Conservation (phyloP, 345 rosid species). For the Lepidium africanum region DNA sequence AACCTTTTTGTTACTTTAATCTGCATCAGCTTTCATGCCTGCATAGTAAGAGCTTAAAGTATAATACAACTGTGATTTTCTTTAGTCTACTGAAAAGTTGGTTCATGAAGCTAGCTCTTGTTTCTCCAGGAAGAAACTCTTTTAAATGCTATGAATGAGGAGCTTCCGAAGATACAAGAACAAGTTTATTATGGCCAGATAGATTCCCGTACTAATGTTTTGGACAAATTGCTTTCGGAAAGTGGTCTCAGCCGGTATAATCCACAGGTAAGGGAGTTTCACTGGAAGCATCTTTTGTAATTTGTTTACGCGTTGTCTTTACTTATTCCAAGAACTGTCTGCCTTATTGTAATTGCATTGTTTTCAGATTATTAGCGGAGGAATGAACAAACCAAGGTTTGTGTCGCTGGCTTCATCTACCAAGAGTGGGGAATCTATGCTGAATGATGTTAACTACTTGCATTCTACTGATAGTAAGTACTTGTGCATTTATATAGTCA, state of each 20-base stretch:
- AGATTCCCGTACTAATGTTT: slow-evolving; percentile 71
- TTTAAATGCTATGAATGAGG: slow-evolving; percentile 87
- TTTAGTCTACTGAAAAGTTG: not conserved
- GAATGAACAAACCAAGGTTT: slow-evolving; percentile 60
- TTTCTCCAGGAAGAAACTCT: slow-evolving; percentile 68
- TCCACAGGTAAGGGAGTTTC: slow-evolving; percentile 56
- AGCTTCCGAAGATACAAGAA: slow-evolving; percentile 90
- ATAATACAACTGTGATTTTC: not conserved
- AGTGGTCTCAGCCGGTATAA: slow-evolving; percentile 86
- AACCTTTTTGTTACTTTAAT: not conserved
- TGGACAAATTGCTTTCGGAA: slow-evolving; percentile 84
- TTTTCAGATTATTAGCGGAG: slow-evolving; percentile 57
- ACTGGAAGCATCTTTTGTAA: not conserved
- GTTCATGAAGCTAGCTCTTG: slow-evolving; percentile 17
- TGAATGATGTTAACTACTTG: slow-evolving; percentile 66
- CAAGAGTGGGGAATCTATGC: slow-evolving; percentile 48
- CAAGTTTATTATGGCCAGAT: slow-evolving; percentile 92
- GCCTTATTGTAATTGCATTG: slow-evolving; percentile 16
- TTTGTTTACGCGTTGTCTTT: not conserved
- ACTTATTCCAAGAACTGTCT: slow-evolving; percentile 2
- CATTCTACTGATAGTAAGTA: slow-evolving; percentile 84
- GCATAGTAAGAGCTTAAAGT: slow-evolving; percentile 9
- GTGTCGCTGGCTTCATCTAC: slow-evolving; percentile 58
- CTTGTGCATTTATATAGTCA: slow-evolving; percentile 5
- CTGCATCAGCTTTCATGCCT: slow-evolving; percentile 2